Evolutionary conservation across 2,329 filamentous ascomycete species (phyloP), one percentile per base, ranked within the genome.

Genomic region (Colletotrichum viniferum): DNA sequence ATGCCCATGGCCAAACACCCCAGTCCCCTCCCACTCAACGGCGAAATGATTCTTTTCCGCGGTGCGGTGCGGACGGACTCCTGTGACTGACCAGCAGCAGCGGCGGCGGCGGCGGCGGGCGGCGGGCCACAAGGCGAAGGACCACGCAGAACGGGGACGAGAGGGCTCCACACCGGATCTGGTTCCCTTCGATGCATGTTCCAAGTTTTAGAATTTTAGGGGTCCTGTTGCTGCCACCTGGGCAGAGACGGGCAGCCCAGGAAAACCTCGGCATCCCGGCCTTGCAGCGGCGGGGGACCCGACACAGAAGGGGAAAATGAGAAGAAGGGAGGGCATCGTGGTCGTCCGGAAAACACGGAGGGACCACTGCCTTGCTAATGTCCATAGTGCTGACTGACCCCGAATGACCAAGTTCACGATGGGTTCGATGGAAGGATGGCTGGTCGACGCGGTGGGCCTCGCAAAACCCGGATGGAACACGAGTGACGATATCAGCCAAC

Each of bases 171-270:
- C 73, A 14, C 55, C 58, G 52, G 58, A 55, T 73, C 69, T 68
- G 63, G 58, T 73, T 64, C 56, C 56, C 73, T 52, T 60, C 56
- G 69, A 75, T 75, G 69, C 56, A 56, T 72, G 43, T 73, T 73
- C 58, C 73, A 73, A 76, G 64, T 76, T 76, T 69, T 36, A 55
- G 30, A 58, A 63, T 74, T 67, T 66, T 63, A 76, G 60, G 72
- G 73, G 70, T 76, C 73, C 63, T 73, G 63, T 64, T 55, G 48
- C 52, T 56, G 66, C 68, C 30, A 24, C 48, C 62, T 32, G 55
- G 43, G 24, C 43, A 52, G 43, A 52, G 43, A 52, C n/a, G 43
- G n/a, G 10, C 43, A 48, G n/a, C 43, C n/a, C 43, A 52, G 34
- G 21, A 7, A 73, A 61, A 64, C 48, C 58, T 76, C 56, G 73